Percentiles rank a stretch among this genome's conserved stretches.
phyloP scores from a whole-genome alignment of 2,329 filamentous ascomycete species.

The Herpomyces periplanetae region DNA sequence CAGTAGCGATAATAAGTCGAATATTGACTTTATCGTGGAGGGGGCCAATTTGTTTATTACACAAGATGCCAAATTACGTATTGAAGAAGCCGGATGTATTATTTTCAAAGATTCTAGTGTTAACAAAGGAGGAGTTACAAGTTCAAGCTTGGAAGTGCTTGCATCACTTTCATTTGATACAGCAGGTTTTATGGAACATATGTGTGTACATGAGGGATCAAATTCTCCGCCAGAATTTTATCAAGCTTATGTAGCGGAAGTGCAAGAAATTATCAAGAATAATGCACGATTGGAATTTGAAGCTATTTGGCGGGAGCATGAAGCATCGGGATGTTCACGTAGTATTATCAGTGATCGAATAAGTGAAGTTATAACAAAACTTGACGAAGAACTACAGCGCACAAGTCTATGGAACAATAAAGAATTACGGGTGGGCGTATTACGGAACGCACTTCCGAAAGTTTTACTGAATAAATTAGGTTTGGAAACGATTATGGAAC shows the following conservation, averaged over 20 bases:
- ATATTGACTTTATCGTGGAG: slow-evolving; percentile 79
- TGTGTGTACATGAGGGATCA: slow-evolving; percentile 48
- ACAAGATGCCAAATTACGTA: slow-evolving; percentile 73
- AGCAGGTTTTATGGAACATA: slow-evolving; percentile 47
- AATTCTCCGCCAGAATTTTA: slow-evolving; percentile 65
- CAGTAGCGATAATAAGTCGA: slow-evolving; percentile 45
- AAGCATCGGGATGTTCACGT: slow-evolving; percentile 33
- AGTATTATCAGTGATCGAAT: slow-evolving; percentile 72
- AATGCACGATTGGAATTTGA: slow-evolving; percentile 86
- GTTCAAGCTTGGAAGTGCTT: slow-evolving; percentile 75
- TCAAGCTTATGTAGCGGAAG: slow-evolving; percentile 56
- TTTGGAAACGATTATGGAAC: slow-evolving; percentile 41
- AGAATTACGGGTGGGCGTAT: slow-evolving; percentile 30
- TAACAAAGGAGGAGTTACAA: slow-evolving; percentile 95
- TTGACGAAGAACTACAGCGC: slow-evolving; percentile 80
- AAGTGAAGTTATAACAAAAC: slow-evolving; percentile 62
- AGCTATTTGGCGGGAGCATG: slow-evolving; percentile 82
- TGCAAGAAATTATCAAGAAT: slow-evolving; percentile 58
- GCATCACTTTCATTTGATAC: slow-evolving; percentile 85
- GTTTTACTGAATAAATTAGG: slow-evolving; percentile 62
- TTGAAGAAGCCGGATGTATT: slow-evolving; percentile 77
- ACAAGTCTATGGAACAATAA: slow-evolving; percentile 66
- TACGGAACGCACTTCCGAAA: slow-evolving; percentile 48
- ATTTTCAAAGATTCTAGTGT: slow-evolving; percentile 91
- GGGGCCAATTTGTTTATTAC: slow-evolving; percentile 96